Base-by-base conservation (phyloP, 345 rosid genomes). In the Clausena lansium region DNA sequence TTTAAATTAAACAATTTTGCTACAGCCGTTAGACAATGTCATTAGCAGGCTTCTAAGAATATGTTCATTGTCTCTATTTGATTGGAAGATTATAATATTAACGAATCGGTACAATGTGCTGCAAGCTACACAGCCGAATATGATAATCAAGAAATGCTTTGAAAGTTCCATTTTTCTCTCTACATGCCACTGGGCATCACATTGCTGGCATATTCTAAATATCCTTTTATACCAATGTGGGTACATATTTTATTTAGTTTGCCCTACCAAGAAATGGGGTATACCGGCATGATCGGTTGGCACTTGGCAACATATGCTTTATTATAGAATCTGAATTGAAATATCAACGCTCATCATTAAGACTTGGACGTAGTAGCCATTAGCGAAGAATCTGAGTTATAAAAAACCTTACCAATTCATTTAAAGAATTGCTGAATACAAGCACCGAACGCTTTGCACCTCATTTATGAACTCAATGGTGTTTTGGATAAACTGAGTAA, bases 111-210 rank as follows among this genome's bases (percentile, higher is more conserved):
- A 35, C 22, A n/a, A 35, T 35, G 64, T n/a, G 30, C 75, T 9
- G 1, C 47, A 6, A 10, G 64, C n/a, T 57, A 13, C n/a, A 35
- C 36, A 72, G 47, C 39, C 4, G 67, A 20, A n/a, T 69, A 47
- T 11, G 41, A 41, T 58, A 69, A 41, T 54, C 72, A 65, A 65
- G 41, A 72, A 55, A 54, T 9, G 13, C 8, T 15, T 59, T 50
- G 59, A 28, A 28, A 7, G 52, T 36, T 1, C 4, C 52, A 47
- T 55, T 19, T 20, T 52, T 33, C n/a, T 33, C 28, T 62, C 63
- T 25, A 33, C 25, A 54, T 45, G 78, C 82, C 82, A 35, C 2
- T n/a, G 54, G 70, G 78, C 70, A 73, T 1, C n/a, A 13, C 24
- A 33, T 32, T 27, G 13, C 11, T 64, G 41, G 30, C 58, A 61